Evolutionary conservation across 2,329 filamentous ascomycete genomes (phyloP), one percentile per base, ranked within the genome.

Genomic region (Penicillium sp.): DNA sequence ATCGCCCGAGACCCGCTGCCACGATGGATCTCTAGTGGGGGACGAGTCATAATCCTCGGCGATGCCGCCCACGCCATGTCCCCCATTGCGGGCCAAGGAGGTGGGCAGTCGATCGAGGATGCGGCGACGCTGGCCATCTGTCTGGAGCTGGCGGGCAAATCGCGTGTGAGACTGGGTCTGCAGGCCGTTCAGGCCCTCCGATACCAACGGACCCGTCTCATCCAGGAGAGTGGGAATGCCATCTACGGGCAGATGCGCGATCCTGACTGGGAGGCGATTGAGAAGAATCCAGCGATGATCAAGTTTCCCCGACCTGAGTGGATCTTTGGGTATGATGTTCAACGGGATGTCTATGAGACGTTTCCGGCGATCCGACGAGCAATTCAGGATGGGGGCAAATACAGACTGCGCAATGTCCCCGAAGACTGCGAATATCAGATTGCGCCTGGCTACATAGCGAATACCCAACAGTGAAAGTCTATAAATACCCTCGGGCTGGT

Each of bases 241-340:
- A 39, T 46, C 16, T 39, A 46, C 22, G 19, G 16, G 6, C 34
- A 38, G 14, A 39, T 46, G 35, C 43, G 31, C 7, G 31, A 37
- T 28, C 41, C 39, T 13, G 53, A 55, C 25, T 53, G 50, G 38
- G 49, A 55, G 33, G 25, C 28, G 2, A 38, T 53, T 12, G 49
- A 39, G 22, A 56, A 51, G 22, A 46, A 56, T 19, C 53, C 50
- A n/a, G 28, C 25, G 8, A 33, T 46, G 25, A 34, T 54, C 5
- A 25, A 34, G 30, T 49, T 49, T 16, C 52, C 55, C 16, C 42
- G 43, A 22, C 54, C 49, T 3, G 40, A 38, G 2, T 57, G 55
- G 55, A 49, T 55, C 31, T 42, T 57, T 31, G 40, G 49, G 31
- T 50, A 57, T 37, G 49, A 57, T 29, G 52, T 47, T n/a, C 52